Evolutionary conservation across 371 early-diverging fungal species (phyloP), one percentile per base, ranked within the genome.

Genomic region (Mucor sp.): DNA sequence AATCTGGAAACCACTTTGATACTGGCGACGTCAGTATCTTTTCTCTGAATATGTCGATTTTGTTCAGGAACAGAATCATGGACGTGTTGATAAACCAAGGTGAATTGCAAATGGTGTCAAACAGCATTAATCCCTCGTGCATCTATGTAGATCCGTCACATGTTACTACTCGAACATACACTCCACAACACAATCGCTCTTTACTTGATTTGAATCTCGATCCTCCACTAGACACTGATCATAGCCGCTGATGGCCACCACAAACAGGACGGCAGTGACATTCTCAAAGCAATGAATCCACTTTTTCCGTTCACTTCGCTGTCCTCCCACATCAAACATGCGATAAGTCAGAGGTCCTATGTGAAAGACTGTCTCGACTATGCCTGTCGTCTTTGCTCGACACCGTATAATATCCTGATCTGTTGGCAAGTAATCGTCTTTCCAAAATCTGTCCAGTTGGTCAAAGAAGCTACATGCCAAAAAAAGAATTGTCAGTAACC

Each of bases 251-350:
- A 90, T 78, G 39, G 91, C 93, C 62, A 88, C 92, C 71, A 84
- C 90, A 80, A 85, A 93, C 61, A 87, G 90, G 68, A 87, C 90
- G 60, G 84, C 89, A 57, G 87, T 95, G 19, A 91, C 95, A 44
- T 86, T 84, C 82, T 95, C 90, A 81, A 96, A 93, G 70, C 95
- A 97, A 69, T 96, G 96, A 57, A 94, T 93, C 98, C 98, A 97
- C 74, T 96, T 96, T 75, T 94, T 96, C 44, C 98, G 85, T 74
- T 95, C 94, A 27, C 92, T 91, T 57, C 95, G 85, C 50, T 91
- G 93, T 6, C 91, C 91, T 14, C 92, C 91, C 1, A 92, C 92
- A 68, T 92, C 92, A 74, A 90, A 90, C 91, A 92, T 92, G 48
- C 60, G 37, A 41, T 68, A 68, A 28, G 75, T 81, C n/a, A 90